These are phyloP conservation scores for Schizosaccharomyces osmophilus DNA, from an alignment of 805 yeast genomes.

Conservation along the genomic window DNA sequence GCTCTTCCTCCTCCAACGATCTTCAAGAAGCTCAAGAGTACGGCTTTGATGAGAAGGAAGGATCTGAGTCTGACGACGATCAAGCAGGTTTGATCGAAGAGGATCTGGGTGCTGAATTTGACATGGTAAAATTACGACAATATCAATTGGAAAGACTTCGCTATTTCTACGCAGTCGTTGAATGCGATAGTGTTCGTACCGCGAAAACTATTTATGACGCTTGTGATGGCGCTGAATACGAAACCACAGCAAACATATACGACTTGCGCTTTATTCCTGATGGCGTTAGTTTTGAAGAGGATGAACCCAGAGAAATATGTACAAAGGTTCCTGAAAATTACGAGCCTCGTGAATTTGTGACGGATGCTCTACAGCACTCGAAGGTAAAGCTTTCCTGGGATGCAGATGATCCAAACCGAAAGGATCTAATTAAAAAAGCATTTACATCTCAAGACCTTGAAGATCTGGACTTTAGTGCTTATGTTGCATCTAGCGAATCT, in stretches of 20 bases:
- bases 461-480: constrained; percentile 55
- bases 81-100: constrained; percentile 55
- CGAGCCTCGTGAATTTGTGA: constrained; percentile 58
- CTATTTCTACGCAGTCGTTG: constrained; percentile 77
- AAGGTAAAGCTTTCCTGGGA: constrained; percentile 96
- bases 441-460: constrained; percentile 64
- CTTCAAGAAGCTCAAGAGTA: constrained; percentile 4
- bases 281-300: constrained; percentile 57
- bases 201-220: constrained; percentile 55
- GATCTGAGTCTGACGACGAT: constrained; percentile 11
- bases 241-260: constrained; percentile 81
- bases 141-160: constrained; percentile 82
- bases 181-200: constrained; percentile 49
- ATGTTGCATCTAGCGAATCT: constrained; percentile 49
- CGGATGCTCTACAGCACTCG: constrained; percentile 90
- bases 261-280: constrained; percentile 85
- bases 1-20: constrained; percentile 15
- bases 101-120: constrained; percentile 68
- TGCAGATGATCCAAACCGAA: constrained; percentile 82
- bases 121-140: constrained; percentile 56
- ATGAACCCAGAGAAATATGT: constrained; percentile 52
- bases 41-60: not conserved
- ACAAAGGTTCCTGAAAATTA: constrained; percentile 48
- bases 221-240: constrained; percentile 89
- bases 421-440: constrained; percentile 48